Evolutionary conservation across 768 basidiomycete species (phyloP), one percentile per base, ranked within the genome.

Genomic region (Tricholoma saponaceum): DNA sequence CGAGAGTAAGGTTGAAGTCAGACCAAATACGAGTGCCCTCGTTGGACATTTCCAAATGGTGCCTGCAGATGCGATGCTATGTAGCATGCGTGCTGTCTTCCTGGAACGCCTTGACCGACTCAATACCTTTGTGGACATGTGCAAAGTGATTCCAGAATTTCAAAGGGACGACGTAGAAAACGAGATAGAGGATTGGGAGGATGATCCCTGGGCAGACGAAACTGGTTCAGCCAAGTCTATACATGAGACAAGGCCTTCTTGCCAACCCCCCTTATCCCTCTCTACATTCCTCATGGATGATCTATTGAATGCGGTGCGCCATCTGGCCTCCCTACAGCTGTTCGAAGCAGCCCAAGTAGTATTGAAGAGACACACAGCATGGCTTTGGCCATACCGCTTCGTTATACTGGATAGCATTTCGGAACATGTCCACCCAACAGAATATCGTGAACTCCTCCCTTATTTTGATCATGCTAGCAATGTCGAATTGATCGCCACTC

Each of bases 141-240:
- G 72, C 65, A 77, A 78, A 60, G 74, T 69, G 20, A 62, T 74
- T 12, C 68, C 79, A 23, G 63, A 66, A 30, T 59, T 64, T 32
- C 66, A 57, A 5, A 65, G 67, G 39, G 73, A 71, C 12, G 76
- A 79, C 10, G 72, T 70, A 9, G 83, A 85, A 53, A 79, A 79
- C 55, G 75, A 77, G 20, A 77, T 78, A 55, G 83, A 83, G 41
- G 88, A 87, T 52, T 90, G 87, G 89, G 83, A 84, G 63, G 89
- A 87, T 63, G 87, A 90, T 67, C 88, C 89, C 12, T 91, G 89
- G 88, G 84, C 76, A 35, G 86, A 90, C 26, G 70, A 65, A 46
- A 58, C 65, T 25, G 55, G 60, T 14, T 60, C 51, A 26, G 30
- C 65, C 14, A 67, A 65, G 35, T 71, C 74, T 46, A 66, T 66